phyloP scores from a whole-genome alignment of 768 basidiomycete genomes.

The Xerocomellus chrysenteron region DNA sequence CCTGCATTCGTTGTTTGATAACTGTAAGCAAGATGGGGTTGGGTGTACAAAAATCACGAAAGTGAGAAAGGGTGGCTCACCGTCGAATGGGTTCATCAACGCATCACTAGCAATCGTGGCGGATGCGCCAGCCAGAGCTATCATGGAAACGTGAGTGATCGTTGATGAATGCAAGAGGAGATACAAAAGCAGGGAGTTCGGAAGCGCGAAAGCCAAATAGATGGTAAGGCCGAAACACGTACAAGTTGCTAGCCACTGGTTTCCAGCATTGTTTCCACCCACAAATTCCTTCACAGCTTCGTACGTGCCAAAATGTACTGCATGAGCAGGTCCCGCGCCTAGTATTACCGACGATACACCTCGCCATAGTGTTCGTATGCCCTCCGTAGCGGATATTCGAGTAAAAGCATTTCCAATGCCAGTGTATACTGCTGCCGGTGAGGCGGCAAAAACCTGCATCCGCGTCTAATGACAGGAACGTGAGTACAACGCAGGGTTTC shows the following conservation, averaged over 20 bases:
- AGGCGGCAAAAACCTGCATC: constrained; percentile 95
- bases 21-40: constrained; percentile 50
- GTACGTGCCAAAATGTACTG: constrained; percentile 95
- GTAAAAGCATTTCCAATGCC: constrained; percentile 89
- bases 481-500: constrained; percentile 1
- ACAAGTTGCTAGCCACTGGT: constrained; percentile 91
- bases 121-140: constrained; percentile 89
- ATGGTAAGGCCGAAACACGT: constrained; percentile 32
- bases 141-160: constrained; percentile 14
- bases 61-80: constrained; percentile 44
- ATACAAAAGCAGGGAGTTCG: background rate
- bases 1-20: constrained; percentile 99
- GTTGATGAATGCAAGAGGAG: background rate
- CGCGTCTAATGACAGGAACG: constrained; percentile 64
- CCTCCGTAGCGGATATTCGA: constrained; percentile 93
- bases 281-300: constrained; percentile 92
- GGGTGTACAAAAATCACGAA: constrained; percentile 7
- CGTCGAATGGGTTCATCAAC: constrained; percentile 99
- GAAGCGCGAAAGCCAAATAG: constrained; percentile 1
- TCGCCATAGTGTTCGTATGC: constrained; percentile 87
- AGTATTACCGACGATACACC: constrained; percentile 95
- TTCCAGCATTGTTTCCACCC: constrained; percentile 75
- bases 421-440: constrained; percentile 82
- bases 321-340: constrained; percentile 97
- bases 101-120: constrained; percentile 96